Evolutionary conservation across 345 rosid species (phyloP), one percentile per base, ranked within the genome.

Genomic region (Hibiscus tridactylites): DNA sequence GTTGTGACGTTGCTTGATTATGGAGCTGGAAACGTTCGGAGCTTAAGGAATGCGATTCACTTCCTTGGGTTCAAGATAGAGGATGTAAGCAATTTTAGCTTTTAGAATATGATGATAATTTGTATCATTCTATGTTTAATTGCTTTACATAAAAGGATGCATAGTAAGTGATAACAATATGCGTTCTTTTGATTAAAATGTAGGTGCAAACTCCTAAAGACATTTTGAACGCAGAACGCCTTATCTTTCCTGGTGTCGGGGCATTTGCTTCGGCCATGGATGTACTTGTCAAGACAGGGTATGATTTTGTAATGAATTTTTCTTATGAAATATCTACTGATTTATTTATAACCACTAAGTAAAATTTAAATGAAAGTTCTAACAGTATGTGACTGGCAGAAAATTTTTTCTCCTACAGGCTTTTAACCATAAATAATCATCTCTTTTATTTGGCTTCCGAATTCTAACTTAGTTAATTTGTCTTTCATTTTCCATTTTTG

Each of bases 261-360:
- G 99, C 98, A 29, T 95, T 95, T 80, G 88, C 98, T 37, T 80
- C 97, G 0, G 98, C 97, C 50, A 92, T 92, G 96, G 99, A 91
- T 81, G 89, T 95, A 28, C 88, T 95, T 57, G 83, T 77, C 74
- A 83, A 81, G 77, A 85, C 88, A 1, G 99, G 99, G 98, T 90
- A 74, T n/a, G 47, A 10, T 44, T 44, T 44, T 44, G 13, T 2
- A 44, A 3, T 10, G 13, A 44, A 3, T 44, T 44, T 44, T 42
- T 44, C 13, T 9, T 44, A 9, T 44, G 13, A 44, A 44, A 44
- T 1, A 9, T 44, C 47, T 1, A 44, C 13, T 62, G 8, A n/a
- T 16, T 16, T 62, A 61, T 62, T 62, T n/a, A 35, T 5, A 16
- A 10, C 19, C 29, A 42, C 2, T 21, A 39, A 92, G 1, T 62